These are phyloP conservation scores for Chenopodium suecicum DNA, from an alignment of 148 eudicot species.

Conservation along the genomic window DNA sequence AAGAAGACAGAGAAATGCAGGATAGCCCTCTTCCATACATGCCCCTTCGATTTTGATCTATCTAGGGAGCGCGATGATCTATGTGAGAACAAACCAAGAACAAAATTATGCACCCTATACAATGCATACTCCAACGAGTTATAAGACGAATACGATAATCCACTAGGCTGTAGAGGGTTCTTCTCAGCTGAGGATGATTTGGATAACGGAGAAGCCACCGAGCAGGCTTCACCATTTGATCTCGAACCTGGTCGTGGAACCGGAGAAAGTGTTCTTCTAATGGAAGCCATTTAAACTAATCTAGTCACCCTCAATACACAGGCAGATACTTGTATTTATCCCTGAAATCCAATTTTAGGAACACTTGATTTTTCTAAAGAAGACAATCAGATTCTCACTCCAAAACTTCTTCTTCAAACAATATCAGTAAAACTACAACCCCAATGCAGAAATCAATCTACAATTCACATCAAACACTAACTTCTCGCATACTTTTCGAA, in stretches of 20 bases:
- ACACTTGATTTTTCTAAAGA: constrained; percentile 1
- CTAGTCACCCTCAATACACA: constrained; percentile 7
- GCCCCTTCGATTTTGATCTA: constrained; percentile 59
- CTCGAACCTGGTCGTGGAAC: constrained; percentile 60
- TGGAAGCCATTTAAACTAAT: constrained; percentile 56
- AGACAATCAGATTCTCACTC: constrained; percentile 8
- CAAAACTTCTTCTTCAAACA: constrained; percentile 12
- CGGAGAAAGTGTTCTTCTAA: constrained; percentile 76
- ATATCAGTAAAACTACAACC: background rate
- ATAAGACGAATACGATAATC: constrained; percentile 35
- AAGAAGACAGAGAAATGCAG: constrained; percentile 59
- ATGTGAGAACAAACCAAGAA: constrained; percentile 55
- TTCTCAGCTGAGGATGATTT: constrained; percentile 58
- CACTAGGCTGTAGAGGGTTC: constrained; percentile 34
- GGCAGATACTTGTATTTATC: background rate
- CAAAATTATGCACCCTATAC: constrained; percentile 49
- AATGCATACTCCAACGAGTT: constrained; percentile 52
- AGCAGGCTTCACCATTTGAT: constrained; percentile 56
- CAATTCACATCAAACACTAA: constrained; percentile 11
- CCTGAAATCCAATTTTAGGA: constrained; percentile 1
- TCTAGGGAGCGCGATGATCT: constrained; percentile 62
- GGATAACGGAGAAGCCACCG: constrained; percentile 71
- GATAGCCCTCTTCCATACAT: constrained; percentile 54
- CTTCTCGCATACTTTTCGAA: background rate
- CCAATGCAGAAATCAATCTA: constrained; percentile 1